Base-by-base conservation (phyloP, 768 basidiomycete genomes). In the Pulveroboletus sp. region DNA sequence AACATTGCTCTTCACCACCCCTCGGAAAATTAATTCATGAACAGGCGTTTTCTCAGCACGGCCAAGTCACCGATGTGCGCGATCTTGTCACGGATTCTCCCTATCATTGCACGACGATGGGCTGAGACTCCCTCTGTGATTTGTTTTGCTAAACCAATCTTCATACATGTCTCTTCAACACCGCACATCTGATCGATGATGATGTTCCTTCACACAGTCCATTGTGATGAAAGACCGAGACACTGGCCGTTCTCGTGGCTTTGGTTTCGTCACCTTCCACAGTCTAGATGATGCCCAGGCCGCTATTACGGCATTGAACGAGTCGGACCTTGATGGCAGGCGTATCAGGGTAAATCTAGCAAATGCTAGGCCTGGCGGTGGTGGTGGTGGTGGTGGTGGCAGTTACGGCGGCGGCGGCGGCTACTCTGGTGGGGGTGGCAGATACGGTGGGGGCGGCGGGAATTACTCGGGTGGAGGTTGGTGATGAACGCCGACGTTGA, bases 191-290 rank as follows among this genome's bases (percentile, higher is more conserved):
- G 49, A 49, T 39, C 40, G 33, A 26, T 43, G 36, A 15, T 49
- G 44, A 43, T 55, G 35, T 45, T 46, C 26, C 35, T 50, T 36
- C 44, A 42, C 49, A 51, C 46, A 68, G 66, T 62, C 59, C 53
- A 65, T 69, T 49, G 68, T 69, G 49, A 69, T 71, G 68, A 66
- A 70, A 62, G 79, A 81, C 66, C 75, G 78, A 50, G 80, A 80
- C 56, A 80, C 79, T 43, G 76, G 77, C 49, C 76, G 79, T 54
- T 78, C 77, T 49, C 72, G 80, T 58, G 79, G 79, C 54, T 80
- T 80, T 66, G 79, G 78, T 50, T 80, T 80, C 57, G 79, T 80
- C 55, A 76, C 73, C 37, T 73, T 64, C 37, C 17, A n/a, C 40
- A 39, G 42, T 49, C 3, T 28, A 3, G 38, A 40, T 0, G 69